These are phyloP conservation scores for Acrodontium crateriforme DNA, from an alignment of 2,329 filamentous ascomycete species.

Conservation along the genomic window DNA sequence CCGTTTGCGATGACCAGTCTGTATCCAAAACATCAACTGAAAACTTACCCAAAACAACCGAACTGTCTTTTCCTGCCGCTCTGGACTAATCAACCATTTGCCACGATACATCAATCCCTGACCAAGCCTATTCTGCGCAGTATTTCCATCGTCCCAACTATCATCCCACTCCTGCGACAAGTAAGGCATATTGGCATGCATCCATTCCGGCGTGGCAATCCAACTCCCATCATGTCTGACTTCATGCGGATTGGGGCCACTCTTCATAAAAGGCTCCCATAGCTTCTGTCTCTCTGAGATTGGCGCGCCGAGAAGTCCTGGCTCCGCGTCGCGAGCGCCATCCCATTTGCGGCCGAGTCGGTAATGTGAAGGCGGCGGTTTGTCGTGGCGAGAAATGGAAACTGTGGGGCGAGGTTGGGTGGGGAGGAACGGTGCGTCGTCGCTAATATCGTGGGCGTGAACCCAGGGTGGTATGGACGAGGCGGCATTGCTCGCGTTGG, in stretches of 20 bases:
- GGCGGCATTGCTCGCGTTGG: too few relatives aligned
- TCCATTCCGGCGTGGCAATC: conserved; percentile 30
- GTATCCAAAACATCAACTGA: too few relatives aligned
- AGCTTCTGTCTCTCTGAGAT: conserved; percentile 20
- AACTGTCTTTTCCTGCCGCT: conserved; percentile 20
- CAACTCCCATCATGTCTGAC: conserved; percentile 17
- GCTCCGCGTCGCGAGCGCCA: conserved; percentile 19
- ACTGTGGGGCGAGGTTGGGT: conserved; percentile 6
- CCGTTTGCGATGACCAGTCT: too few relatives aligned
- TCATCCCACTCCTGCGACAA: conserved; percentile 38
- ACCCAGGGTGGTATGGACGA: conserved; percentile 24
- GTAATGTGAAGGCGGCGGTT: conserved; percentile 17
- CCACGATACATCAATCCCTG: conserved; percentile 15
- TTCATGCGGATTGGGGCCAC: conserved; percentile 21
- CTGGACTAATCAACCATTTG: conserved; percentile 31
- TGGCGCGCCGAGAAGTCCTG: conserved; percentile 20
- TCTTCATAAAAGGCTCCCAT: conserved; percentile 25
- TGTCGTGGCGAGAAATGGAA: conserved; percentile 11
- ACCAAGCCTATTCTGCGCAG: conserved; percentile 19
- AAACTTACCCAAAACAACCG: conserved; percentile 21
- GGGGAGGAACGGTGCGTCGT: conserved; percentile 4
- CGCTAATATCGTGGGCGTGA: conserved; percentile 17
- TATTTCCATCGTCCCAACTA: conserved; percentile 22
- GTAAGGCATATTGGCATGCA: conserved; percentile 35
- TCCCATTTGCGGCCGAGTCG: conserved; percentile 24